Percentiles rank a stretch among this genome's conserved stretches.
Evolutionary conservation across 2,329 filamentous ascomycete species (phyloP).

Genomic region (Aureobasidium pullulans): DNA sequence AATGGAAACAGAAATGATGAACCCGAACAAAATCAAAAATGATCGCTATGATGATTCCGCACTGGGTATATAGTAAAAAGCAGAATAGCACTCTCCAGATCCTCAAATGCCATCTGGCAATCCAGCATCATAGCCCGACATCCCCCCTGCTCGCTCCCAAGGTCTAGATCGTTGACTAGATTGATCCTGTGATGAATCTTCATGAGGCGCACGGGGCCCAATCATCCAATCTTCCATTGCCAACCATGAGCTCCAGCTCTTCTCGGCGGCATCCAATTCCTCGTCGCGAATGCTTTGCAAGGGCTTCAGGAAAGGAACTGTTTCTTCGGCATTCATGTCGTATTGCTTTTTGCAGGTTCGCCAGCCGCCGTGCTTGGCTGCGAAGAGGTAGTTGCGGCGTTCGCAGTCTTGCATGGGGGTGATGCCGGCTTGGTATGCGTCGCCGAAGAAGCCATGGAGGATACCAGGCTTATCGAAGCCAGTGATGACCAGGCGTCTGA

Average conservation of each 20-base stretch:
- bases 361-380: slow-evolving; percentile 89
- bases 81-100: neutral
- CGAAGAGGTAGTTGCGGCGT: slow-evolving; percentile 88
- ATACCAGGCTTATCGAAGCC: slow-evolving; percentile 82
- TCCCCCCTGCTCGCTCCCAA: slow-evolving; percentile 2
- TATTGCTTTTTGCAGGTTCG: slow-evolving; percentile 82
- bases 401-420: slow-evolving; percentile 81
- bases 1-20: no score
- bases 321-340: slow-evolving; percentile 69
- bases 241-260: slow-evolving; percentile 87
- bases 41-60: neutral
- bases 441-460: slow-evolving; percentile 95
- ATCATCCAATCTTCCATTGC: slow-evolving; percentile 99
- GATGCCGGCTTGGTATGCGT: slow-evolving; percentile 76
- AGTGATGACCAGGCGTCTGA: slow-evolving; percentile 82
- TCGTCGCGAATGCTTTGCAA: slow-evolving; percentile 67
- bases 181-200: neutral
- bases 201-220: slow-evolving; percentile 46
- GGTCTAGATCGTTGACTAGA: neutral
- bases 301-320: slow-evolving; percentile 78
- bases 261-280: slow-evolving; percentile 77
- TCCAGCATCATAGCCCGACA: slow-evolving; percentile 1
- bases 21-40: no score
- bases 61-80: neutral
- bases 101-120: slow-evolving; percentile 3